Evolutionary conservation across 75 land plant species (phyloP).

Genomic region (Adiantum capillusveneris): DNA sequence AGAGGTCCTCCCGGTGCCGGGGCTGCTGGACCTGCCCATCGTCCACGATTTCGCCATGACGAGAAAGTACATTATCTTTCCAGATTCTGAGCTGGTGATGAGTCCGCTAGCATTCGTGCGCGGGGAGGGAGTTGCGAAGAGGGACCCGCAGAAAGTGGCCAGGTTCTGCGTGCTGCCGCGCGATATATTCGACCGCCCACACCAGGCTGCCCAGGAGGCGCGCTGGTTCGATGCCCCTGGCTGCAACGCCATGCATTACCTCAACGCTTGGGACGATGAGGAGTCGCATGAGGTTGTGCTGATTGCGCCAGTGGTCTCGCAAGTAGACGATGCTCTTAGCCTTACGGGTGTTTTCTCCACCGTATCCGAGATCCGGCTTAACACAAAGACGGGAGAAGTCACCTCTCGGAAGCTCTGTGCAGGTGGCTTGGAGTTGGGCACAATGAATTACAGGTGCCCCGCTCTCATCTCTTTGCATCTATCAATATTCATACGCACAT

Average conservation of each 20-base stretch:
- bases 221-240: conserved; percentile 68
- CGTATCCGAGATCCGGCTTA: conserved; percentile 29
- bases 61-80: conserved; percentile 40
- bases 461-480: too few species aligned
- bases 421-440: conserved; percentile 51
- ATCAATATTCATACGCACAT: too few species aligned
- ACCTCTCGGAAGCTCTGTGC: conserved; percentile 20
- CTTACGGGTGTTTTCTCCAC: neutral
- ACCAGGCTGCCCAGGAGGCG: conserved; percentile 29
- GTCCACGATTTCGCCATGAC: conserved; percentile 65
- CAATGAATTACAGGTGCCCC: conserved; percentile 54
- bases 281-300: conserved; percentile 41
- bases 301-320: conserved; percentile 46
- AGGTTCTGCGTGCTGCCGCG: conserved; percentile 53
- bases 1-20: conserved; percentile 47
- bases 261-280: conserved; percentile 88
- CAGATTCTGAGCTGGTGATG: conserved; percentile 45
- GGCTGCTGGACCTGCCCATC: conserved; percentile 27
- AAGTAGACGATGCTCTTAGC: conserved; percentile 37
- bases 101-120: conserved; percentile 27
- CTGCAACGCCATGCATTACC: conserved; percentile 48
- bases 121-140: conserved; percentile 32
- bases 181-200: conserved; percentile 25
- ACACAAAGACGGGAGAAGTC: conserved; percentile 38
- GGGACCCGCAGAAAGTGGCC: conserved; percentile 40